A percentile compares a stretch with the other conserved stretches of the same genome.
These are phyloP conservation scores for Orbilia ellipsospora DNA, from an alignment of 2,329 filamentous ascomycete species.

Conservation along the genomic window DNA sequence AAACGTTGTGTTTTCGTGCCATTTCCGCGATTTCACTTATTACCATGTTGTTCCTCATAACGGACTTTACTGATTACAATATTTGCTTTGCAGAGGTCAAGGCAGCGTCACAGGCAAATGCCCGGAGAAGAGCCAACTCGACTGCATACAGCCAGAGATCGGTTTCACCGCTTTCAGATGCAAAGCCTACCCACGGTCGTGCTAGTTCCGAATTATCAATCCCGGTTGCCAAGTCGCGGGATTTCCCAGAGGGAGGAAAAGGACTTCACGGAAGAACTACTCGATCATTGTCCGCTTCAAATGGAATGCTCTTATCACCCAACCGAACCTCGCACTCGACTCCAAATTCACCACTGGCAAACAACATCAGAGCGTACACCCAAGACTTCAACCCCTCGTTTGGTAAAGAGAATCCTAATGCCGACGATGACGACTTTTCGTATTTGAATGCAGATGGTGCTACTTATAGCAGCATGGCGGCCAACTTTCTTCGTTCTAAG, in stretches of 20 bases:
- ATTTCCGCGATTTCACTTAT: conserved; percentile 3
- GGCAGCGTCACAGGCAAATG: conserved; percentile 48
- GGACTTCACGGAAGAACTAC: conserved; percentile 39
- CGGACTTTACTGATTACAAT: conserved; percentile 51
- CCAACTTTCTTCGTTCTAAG: conserved; percentile 51
- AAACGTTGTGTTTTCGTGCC: conserved; percentile 24
- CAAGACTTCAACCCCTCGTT: conserved; percentile 54
- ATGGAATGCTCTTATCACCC: conserved; percentile 34
- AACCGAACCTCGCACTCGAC: conserved; percentile 39
- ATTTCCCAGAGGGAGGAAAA: conserved; percentile 36
- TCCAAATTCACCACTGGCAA: conserved; percentile 43
- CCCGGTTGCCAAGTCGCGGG: conserved; percentile 60
- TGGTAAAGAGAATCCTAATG: conserved; percentile 20
- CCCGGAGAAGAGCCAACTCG: conserved; percentile 69
- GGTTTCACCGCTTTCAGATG: conserved; percentile 65
- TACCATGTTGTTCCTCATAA: conserved; percentile 47
- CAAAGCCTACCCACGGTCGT: conserved; percentile 68
- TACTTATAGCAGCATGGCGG: conserved; percentile 47
- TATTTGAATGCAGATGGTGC: conserved; percentile 49
- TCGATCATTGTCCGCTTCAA: conserved; percentile 39
- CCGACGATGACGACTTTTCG: conserved; percentile 39
- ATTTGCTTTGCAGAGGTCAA: conserved; percentile 55
- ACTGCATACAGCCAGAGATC: conserved; percentile 68
- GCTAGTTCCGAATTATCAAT: conserved; percentile 76
- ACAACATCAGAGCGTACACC: conserved; percentile 43